Evolutionary conservation across 192 early-diverging fungal species (phyloP), one percentile per base, ranked within the genome.

Genomic region (Pilobolus umbonatus): DNA sequence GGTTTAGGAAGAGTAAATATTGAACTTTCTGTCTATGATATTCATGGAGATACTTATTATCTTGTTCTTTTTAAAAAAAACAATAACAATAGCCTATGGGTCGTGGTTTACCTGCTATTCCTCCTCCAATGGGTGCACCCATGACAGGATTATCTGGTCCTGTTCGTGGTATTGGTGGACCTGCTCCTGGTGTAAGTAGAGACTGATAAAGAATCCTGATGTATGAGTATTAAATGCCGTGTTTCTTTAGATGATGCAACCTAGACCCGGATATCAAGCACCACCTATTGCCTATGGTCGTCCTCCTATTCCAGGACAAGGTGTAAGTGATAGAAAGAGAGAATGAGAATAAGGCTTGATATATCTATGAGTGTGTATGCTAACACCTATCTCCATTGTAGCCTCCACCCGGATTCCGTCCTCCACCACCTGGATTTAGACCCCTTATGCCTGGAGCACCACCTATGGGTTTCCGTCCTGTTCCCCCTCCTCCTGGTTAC

Each of bases 151-250:
- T 97, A 43, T 80, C 86, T 28, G 93, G 91, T 26, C 96, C 95
- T 29, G 87, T 97, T n/a, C 83, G 93, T 51, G 96, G 96, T 50
- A 87, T 99, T 36, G 94, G 96, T 64, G 96, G 94, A 28, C 96
- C 96, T 31, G 89, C 88, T 19, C 82, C 86, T 42, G 82, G 81
- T 57, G 67, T 69, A 63, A 69, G 67, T 60, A 22, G 32, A 55
- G 24, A 17, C 29, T 5, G 45, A 25, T 3, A 25, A 12, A 19
- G 22, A 5, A 53, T 14, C 30, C n/a, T 46, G 19, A 49, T 49
- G 1, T 30, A 29, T 46, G 2, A 25, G 3, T 28, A 28, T 38
- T 31, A 36, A 42, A 14, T 19, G 42, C 15, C 29, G 11, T 39
- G 9, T 29, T 34, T 11, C 19, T 43, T 32, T 49, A 72, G 60